Base-by-base conservation (phyloP, 208 protist genomes). In the Trypanosoma avium region DNA sequence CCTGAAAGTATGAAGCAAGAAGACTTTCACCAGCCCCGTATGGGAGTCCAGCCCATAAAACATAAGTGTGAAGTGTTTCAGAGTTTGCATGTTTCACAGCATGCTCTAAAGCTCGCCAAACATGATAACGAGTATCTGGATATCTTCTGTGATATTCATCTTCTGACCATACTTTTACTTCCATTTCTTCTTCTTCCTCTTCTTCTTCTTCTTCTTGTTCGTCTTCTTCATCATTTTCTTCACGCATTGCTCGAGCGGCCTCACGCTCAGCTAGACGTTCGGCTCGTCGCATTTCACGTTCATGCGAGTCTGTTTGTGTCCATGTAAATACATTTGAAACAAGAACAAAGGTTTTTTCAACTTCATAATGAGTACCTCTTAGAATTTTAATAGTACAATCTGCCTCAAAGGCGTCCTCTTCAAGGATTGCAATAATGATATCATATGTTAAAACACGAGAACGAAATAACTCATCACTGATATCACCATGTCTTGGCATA, bases 311-410 rank as follows among this genome's bases (percentile, higher is more conserved):
- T 12, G 89, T 95, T 67, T 92, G 77, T 10, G 86, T 71, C 90
- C 92, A 97, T 42, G 88, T 93, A 29, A 96, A 61, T 2, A 79
- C 73, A 19, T 84, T 94, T 0, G 90, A 95, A 10, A 97, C 83
- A 21, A 97, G 73, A 42, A 97, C 87, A 71, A 96, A 96, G 7
- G 88, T 95, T 73, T 97, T 97, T 56, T 94, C 86, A 32, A 93
- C 88, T 32, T 96, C 82, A 72, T 93, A 97, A 68, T 92, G 83
- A 2, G 86, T 79, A 32, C 83, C 81, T 6, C 72, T 56, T 4
- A 97, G 71, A 10, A 95, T 74, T 36, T 85, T 88, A 55, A 94
- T 91, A 33, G 92, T 82, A 36, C 81, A 90, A 63, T 84, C 88
- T 0, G 90, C 84, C 61, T 95, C 92, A 63, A 90, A 90, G 2